These are phyloP conservation scores for Porphyrellus cyaneotinctus DNA, from an alignment of 768 basidiomycete genomes.

Conservation along the genomic window DNA sequence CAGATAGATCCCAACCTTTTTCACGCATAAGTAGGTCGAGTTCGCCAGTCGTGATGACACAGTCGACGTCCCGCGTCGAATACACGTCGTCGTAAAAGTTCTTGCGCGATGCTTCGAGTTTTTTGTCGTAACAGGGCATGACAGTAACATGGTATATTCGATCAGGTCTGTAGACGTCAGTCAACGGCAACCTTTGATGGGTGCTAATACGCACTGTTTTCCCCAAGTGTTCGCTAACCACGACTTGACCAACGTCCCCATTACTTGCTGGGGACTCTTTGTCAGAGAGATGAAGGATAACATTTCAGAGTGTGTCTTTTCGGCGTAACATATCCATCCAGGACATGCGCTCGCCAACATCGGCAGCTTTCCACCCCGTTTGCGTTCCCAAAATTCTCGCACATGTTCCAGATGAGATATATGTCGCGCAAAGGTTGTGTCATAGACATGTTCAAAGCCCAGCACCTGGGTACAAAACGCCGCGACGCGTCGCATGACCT, in stretches of 20 bases:
- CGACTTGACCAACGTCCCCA: conserved; percentile 90
- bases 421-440: conserved; percentile 93
- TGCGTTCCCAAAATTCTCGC: conserved; percentile 76
- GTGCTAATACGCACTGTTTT: conserved; percentile 51
- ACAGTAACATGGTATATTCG: conserved; percentile 94
- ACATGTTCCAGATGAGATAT: conserved; percentile 78
- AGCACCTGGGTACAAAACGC: conserved; percentile 65
- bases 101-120: conserved; percentile 91
- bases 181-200: background rate
- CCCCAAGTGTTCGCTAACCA: conserved; percentile 73
- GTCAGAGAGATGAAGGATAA: conserved; percentile 83
- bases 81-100: conserved; percentile 86
- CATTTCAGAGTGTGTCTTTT: conserved; percentile 94
- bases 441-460: conserved; percentile 81
- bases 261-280: conserved; percentile 91
- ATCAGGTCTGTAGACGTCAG: conserved; percentile 54
- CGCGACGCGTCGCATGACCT: conserved; percentile 66
- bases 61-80: conserved; percentile 90
- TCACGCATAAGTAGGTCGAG: conserved; percentile 81
- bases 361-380: conserved; percentile 49
- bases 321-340: conserved; percentile 99
- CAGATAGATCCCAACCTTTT: conserved; percentile 71
- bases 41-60: conserved; percentile 96
- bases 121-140: conserved; percentile 99
- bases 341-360: conserved; percentile 97